Base-by-base conservation (phyloP, 1,284 basidiomycete species). In the Abortiporus biennis region DNA sequence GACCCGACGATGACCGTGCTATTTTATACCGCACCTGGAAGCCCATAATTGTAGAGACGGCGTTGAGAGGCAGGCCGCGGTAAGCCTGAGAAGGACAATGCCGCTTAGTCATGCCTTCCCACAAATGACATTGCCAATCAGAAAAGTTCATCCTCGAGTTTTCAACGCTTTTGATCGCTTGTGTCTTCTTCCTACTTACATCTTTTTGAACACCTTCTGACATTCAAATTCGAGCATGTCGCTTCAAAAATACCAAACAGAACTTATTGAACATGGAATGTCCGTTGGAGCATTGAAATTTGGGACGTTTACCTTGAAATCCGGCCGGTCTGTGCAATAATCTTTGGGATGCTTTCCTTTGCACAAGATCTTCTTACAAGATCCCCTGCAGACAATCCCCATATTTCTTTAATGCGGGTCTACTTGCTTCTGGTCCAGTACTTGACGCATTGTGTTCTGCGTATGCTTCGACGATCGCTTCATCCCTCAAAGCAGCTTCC, bases 331-430 rank as follows among this genome's bases (percentile, higher is more conserved):
- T 53, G 83, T 68, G 38, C 5, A 17, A 16, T 23, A 17, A 32
- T 17, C n/a, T n/a, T n/a, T n/a, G n/a, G n/a, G 31, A 32, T 31
- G 20, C 27, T 16, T 3, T 36, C 35, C 3, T 17, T 21, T 19
- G 6, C 20, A 16, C 19, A 23, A 11, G 11, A 19, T 11, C 36
- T 37, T 37, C 8, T 8, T 20, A 17, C n/a, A 13, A 35, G 33
- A 16, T 22, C n/a, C 29, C 21, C 13, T 30, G 30, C 60, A 92
- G 90, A 29, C 67, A 77, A 44, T 96, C 93, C 11, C 95, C 95
- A 1, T 98, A 98, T 69, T 98, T 98, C 64, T 94, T 97, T 77
- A 97, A 98, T 61, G 91, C 92, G 1, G 91, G 92, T 6, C 72
- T 90, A 9, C 73, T 99, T 50, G 92, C 85, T 63, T 84, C 86